Evolutionary conservation across 164 flowering plant species (phyloP).

Genomic region (Brasenia schreberi): DNA sequence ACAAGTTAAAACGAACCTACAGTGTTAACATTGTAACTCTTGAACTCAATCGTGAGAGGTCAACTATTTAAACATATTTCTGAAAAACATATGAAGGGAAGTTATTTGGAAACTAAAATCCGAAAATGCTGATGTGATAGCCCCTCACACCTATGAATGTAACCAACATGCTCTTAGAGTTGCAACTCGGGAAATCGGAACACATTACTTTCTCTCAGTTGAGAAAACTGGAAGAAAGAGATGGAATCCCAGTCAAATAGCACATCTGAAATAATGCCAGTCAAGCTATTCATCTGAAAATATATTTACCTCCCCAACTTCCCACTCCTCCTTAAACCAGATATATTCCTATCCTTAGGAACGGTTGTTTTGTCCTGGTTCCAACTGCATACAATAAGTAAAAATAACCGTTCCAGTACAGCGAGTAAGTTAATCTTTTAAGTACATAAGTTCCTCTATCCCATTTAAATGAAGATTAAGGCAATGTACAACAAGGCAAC

Average conservation of each 20-base stretch:
- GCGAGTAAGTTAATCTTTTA: neutral
- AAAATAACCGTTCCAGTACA: neutral
- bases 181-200: no score
- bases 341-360: conserved; percentile 36
- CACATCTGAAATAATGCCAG: neutral
- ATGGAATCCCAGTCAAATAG: neutral
- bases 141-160: no score
- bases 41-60: no score
- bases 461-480: neutral
- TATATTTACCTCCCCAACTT: conserved; percentile 55
- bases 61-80: no score
- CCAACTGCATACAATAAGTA: conserved; percentile 15
- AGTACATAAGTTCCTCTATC: neutral
- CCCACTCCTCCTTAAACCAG: conserved; percentile 68
- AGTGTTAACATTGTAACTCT: no score
- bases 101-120: no score
- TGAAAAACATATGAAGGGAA: no score
- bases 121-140: no score
- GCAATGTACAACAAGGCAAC: neutral
- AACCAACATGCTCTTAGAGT: no score
- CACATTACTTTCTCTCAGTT: neutral
- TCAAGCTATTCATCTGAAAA: neutral
- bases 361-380: conserved; percentile 9
- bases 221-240: neutral
- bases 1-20: no score